Conservation (phyloP, 495 filamentous ascomycete genomes). For the Penicillium flavigenum region DNA sequence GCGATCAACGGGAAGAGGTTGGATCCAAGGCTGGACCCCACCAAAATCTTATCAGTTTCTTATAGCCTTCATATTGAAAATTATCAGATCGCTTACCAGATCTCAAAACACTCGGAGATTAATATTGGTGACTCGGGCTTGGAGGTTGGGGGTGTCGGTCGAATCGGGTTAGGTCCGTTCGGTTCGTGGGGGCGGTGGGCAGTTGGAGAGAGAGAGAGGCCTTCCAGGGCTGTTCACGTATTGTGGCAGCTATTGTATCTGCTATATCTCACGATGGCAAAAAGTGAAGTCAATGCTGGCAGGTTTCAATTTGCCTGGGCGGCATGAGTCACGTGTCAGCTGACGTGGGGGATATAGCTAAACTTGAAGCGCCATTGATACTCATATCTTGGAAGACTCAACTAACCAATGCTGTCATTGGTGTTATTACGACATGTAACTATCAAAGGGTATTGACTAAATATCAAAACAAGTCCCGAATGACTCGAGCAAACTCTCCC, state of each 20-base stretch:
- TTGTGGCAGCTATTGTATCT: neutral
- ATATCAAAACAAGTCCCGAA: conserved; percentile 63
- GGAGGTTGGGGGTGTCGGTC: conserved; percentile 28
- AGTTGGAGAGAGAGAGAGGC: neutral
- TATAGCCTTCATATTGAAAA: conserved; percentile 4
- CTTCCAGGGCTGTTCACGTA: neutral
- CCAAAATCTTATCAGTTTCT: conserved; percentile 26
- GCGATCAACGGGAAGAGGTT: conserved; percentile 33
- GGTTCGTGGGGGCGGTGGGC: conserved; percentile 37
- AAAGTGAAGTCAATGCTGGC: neutral
- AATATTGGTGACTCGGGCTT: conserved; percentile 7
- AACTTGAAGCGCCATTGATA: neutral
- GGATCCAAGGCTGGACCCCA: conserved; percentile 24
- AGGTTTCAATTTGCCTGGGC: neutral
- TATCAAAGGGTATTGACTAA: conserved; percentile 4
- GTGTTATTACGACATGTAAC: neutral
- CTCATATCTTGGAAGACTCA: neutral
- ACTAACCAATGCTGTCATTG: neutral
- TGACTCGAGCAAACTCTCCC: conserved; percentile 61
- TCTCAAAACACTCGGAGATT: neutral
- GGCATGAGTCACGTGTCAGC: conserved; percentile 1
- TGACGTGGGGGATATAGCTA: neutral
- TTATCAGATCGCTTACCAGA: conserved; percentile 5
- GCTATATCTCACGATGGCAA: neutral
- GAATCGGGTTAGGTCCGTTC: conserved; percentile 32